Percentiles rank a stretch among this genome's conserved stretches.
phyloP scores from a whole-genome alignment of 805 yeast genomes.

The Myxozyma vanderwaltii region DNA sequence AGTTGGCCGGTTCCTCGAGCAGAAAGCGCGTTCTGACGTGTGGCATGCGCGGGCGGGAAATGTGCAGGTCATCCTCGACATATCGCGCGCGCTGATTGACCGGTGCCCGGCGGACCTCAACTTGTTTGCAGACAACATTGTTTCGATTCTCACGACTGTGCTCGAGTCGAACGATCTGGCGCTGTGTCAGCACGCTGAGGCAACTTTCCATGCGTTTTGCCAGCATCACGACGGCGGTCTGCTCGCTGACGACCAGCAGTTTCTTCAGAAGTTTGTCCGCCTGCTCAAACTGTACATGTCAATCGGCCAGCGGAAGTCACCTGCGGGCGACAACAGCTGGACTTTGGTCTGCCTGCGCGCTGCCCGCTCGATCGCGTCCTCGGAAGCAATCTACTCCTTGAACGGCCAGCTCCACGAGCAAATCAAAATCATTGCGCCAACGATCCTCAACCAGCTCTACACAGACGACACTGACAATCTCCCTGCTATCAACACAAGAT shows the following conservation, averaged over 20 bases:
- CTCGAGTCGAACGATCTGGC: slow-evolving; percentile 61
- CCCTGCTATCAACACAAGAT: neutral
- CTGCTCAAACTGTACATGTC: slow-evolving; percentile 38
- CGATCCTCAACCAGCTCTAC: slow-evolving; percentile 19
- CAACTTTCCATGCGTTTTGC: slow-evolving; percentile 46
- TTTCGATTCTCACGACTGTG: slow-evolving; percentile 58
- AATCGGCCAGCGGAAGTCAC: slow-evolving; percentile 12
- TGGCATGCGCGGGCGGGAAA: slow-evolving; percentile 71
- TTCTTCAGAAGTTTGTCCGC: slow-evolving; percentile 51
- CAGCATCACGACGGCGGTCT: slow-evolving; percentile 60
- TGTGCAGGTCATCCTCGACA: slow-evolving; percentile 75
- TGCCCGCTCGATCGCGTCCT: slow-evolving; percentile 29
- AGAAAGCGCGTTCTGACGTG: slow-evolving; percentile 63
- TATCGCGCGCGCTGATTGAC: slow-evolving; percentile 66
- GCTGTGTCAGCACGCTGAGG: slow-evolving; percentile 55
- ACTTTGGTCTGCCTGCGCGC: slow-evolving; percentile 18
- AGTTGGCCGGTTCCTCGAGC: slow-evolving; percentile 69
- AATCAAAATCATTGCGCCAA: slow-evolving; percentile 22
- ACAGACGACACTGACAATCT: slow-evolving; percentile 13
- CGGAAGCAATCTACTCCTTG: slow-evolving; percentile 30
- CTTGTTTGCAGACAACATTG: slow-evolving; percentile 71
- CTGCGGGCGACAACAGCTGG: slow-evolving; percentile 14
- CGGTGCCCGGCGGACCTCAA: slow-evolving; percentile 82
- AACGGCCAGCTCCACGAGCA: slow-evolving; percentile 21
- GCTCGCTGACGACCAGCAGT: slow-evolving; percentile 64